Conservation (phyloP, 768 basidiomycete genomes). For the Melanogaster broomeanus region DNA sequence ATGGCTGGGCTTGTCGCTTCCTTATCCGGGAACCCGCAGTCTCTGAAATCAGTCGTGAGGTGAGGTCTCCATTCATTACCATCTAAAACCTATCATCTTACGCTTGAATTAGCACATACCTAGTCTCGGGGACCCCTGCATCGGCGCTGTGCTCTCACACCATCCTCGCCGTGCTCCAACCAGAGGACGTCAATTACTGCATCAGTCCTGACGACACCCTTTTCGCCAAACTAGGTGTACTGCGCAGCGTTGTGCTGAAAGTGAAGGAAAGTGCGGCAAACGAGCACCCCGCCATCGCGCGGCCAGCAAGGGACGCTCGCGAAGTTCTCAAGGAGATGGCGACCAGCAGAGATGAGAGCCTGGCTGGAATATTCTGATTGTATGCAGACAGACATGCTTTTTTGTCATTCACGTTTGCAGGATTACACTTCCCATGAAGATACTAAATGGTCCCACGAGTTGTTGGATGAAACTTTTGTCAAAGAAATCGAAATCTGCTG, state of each 20-base stretch:
- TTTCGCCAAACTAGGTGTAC: background rate
- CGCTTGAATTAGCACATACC: constrained; percentile 7
- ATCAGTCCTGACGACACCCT: background rate
- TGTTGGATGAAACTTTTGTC: too few species aligned
- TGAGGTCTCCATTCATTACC: constrained; percentile 37
- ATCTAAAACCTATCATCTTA: constrained; percentile 3
- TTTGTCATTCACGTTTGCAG: too few species aligned
- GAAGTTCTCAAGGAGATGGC: too few species aligned
- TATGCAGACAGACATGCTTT: too few species aligned
- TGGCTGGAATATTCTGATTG: too few species aligned
- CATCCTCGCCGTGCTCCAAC: constrained; percentile 47
- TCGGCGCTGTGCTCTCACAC: constrained; percentile 54
- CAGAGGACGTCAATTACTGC: background rate
- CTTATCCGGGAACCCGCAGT: constrained; percentile 60
- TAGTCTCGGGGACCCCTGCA: too few species aligned
- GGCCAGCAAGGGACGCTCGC: too few species aligned
- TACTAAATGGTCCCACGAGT: too few species aligned
- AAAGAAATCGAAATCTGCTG: too few species aligned
- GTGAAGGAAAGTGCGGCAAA: too few species aligned
- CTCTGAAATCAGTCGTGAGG: constrained; percentile 68
- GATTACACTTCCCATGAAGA: too few species aligned
- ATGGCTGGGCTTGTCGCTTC: constrained; percentile 63
- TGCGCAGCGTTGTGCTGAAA: background rate
- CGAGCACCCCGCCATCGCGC: constrained; percentile 64
- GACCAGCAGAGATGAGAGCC: too few species aligned